A percentile compares a stretch with the other conserved stretches of the same genome.
phyloP scores from a whole-genome alignment of 352 stramenopile genomes.

The Phytophthora vignae region DNA sequence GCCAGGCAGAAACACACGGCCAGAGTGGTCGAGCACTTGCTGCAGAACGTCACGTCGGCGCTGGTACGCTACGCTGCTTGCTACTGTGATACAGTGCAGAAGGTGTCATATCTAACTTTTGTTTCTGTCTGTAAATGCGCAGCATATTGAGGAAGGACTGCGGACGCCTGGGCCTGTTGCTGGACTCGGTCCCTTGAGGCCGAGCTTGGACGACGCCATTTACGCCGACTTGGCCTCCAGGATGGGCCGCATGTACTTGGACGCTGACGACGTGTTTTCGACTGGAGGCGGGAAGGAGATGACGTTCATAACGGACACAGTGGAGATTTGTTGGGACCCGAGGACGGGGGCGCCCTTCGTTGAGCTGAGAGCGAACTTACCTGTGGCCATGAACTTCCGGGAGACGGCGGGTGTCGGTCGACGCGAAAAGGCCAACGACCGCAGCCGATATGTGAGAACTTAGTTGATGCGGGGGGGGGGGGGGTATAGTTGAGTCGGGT shows the following conservation, averaged over 20 bases:
- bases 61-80: slow-evolving; percentile 11
- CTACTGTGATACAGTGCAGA: neutral
- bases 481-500: too few relatives aligned
- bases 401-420: neutral
- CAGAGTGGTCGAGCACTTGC: slow-evolving; percentile 1
- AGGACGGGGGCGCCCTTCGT: slow-evolving; percentile 14
- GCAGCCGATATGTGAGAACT: slow-evolving; percentile 17
- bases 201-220: slow-evolving; percentile 26
- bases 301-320: slow-evolving; percentile 4
- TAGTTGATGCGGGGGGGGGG: too few relatives aligned
- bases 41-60: slow-evolving; percentile 20
- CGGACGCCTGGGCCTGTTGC: slow-evolving; percentile 5
- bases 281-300: neutral
- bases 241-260: slow-evolving; percentile 14
- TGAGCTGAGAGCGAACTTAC: slow-evolving; percentile 9
- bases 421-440: neutral
- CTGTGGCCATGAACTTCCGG: neutral
- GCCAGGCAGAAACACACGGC: slow-evolving; percentile 12
- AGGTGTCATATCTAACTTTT: neutral
- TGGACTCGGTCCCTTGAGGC: slow-evolving; percentile 9
- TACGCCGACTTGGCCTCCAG: slow-evolving; percentile 15
- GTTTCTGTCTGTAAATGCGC: neutral
- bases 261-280: slow-evolving; percentile 1
- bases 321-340: slow-evolving; percentile 9
- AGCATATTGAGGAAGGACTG: slow-evolving; percentile 22